These are phyloP conservation scores for Claviceps quebecensis DNA, from an alignment of 2,329 filamentous ascomycete species.

Conservation along the genomic window DNA sequence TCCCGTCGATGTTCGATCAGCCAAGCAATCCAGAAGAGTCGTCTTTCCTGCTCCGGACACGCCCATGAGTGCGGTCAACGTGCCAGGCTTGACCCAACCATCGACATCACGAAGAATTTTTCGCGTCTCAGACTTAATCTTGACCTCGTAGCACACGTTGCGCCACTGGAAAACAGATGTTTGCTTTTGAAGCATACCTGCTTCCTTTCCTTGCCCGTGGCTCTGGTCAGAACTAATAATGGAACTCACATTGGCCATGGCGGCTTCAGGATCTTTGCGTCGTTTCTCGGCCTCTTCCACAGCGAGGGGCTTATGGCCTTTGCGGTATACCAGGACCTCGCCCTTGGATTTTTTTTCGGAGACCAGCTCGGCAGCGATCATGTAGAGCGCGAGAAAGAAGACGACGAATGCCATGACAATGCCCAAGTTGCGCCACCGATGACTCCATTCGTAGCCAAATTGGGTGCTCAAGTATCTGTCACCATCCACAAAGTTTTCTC, in stretches of 20 bases:
- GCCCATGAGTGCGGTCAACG: constrained; percentile 80
- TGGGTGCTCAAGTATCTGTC: constrained; percentile 39
- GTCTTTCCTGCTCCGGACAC: constrained; percentile 91
- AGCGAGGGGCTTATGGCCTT: constrained; percentile 48
- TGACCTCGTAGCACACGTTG: constrained; percentile 62
- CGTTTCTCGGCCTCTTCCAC: constrained; percentile 45
- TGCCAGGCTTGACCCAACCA: constrained; percentile 89
- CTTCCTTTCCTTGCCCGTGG: constrained; percentile 22
- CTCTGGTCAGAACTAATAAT: constrained; percentile 30
- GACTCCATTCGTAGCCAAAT: constrained; percentile 41
- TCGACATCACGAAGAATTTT: constrained; percentile 75
- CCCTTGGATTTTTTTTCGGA: constrained; percentile 59
- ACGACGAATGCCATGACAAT: constrained; percentile 51
- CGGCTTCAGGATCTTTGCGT: constrained; percentile 46
- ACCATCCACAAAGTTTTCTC: constrained; percentile 38
- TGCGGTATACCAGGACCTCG: constrained; percentile 61
- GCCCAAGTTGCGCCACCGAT: constrained; percentile 60
- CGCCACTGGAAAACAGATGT: constrained; percentile 78
- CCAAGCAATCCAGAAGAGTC: constrained; percentile 74
- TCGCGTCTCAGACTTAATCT: constrained; percentile 63
- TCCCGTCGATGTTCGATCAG: constrained; percentile 76
- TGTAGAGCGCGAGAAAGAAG: constrained; percentile 48
- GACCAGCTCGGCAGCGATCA: constrained; percentile 51
- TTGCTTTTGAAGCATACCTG: constrained; percentile 35
- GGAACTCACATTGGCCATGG: constrained; percentile 34